A percentile compares a stretch with the other conserved stretches of the same genome.
These are phyloP conservation scores for Salix koriyanagi DNA, from an alignment of 345 rosid species.

Conservation along the genomic window DNA sequence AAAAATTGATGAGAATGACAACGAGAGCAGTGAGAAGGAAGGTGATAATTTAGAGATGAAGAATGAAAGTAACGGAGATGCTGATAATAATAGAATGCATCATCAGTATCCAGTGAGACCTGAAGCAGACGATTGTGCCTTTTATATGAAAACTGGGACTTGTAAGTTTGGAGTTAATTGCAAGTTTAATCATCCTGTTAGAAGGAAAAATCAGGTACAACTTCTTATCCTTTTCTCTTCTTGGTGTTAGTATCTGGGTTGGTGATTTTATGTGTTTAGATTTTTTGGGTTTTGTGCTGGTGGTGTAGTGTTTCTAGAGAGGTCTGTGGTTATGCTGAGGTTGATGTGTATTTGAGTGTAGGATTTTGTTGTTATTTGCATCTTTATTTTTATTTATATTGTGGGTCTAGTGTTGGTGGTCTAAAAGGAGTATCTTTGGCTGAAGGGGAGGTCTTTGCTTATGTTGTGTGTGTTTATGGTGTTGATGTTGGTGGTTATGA, in stretches of 20 bases:
- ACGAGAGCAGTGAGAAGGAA: background rate
- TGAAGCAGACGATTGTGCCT: conserved; percentile 79
- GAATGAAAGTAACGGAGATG: background rate
- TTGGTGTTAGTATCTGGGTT: background rate
- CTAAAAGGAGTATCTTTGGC: background rate
- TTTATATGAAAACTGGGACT: conserved; percentile 67
- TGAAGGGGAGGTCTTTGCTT: background rate
- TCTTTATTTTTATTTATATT: background rate
- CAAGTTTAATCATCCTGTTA: conserved; percentile 85
- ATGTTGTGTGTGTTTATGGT: background rate
- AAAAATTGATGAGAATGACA: background rate
- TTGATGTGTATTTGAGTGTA: background rate
- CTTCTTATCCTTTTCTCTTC: background rate
- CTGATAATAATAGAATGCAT: background rate
- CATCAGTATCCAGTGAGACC: conserved; percentile 63
- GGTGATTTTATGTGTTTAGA: background rate
- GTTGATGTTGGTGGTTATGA: background rate
- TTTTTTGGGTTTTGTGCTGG: background rate
- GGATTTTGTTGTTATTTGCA: background rate
- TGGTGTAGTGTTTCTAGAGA: background rate
- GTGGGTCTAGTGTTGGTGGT: background rate
- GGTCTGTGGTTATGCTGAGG: background rate
- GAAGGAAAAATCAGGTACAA: conserved; percentile 50
- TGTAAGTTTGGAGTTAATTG: conserved; percentile 83
- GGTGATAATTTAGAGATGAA: background rate